A percentile compares a stretch with the other conserved stretches of the same genome.
These are phyloP conservation scores for Tetracladium marchalianum DNA, from an alignment of 495 filamentous ascomycete species.

Conservation along the genomic window DNA sequence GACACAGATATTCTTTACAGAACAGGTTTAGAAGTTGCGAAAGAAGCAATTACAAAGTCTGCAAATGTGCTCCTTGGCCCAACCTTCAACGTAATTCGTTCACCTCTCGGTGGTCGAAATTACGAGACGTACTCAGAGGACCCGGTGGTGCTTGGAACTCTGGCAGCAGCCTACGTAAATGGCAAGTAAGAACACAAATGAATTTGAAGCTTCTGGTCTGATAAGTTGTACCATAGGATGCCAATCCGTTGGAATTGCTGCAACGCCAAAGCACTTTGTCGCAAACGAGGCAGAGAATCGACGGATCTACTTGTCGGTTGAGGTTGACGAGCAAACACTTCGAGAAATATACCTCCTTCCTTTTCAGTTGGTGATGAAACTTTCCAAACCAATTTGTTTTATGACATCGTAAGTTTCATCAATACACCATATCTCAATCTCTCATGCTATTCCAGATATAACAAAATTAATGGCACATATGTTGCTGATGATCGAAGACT, in stretches of 20 bases:
- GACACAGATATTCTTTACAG: not conserved
- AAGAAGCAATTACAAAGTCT: not conserved
- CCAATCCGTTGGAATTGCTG: not conserved
- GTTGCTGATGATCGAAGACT: not conserved
- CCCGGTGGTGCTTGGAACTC: not conserved
- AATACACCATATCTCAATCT: not conserved
- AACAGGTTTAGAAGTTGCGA: not conserved
- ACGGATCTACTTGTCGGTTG: not conserved
- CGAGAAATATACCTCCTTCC: slow-evolving; percentile 1
- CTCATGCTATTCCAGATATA: not conserved
- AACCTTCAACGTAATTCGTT: not conserved
- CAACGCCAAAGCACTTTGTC: not conserved
- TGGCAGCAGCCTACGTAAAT: not conserved
- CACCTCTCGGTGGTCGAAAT: not conserved
- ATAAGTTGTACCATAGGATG: not conserved
- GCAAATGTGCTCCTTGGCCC: not conserved
- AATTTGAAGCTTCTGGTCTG: not conserved
- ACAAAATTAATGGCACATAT: not conserved
- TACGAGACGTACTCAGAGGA: not conserved
- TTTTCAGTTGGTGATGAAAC: slow-evolving; percentile 1
- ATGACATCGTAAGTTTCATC: not conserved
- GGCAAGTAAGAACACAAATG: not conserved
- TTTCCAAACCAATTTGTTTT: not conserved
- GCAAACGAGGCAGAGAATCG: not conserved
- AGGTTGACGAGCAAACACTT: not conserved